Evolutionary conservation across 75 land plant species (phyloP).

Genomic region (Ceratopteris richardii): DNA sequence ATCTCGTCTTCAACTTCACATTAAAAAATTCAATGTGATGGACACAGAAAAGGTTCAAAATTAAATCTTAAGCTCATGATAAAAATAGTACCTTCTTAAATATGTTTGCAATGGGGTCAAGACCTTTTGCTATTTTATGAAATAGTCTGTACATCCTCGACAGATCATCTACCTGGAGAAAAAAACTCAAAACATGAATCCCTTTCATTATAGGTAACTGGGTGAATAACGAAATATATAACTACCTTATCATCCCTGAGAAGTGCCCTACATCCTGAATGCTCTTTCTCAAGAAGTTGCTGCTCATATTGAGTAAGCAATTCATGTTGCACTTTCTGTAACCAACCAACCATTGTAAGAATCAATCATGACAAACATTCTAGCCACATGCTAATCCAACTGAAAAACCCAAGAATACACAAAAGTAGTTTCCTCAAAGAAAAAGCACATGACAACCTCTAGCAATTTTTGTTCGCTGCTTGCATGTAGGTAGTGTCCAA

Average conservation of each 20-base stretch:
- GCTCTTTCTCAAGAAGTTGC: slow-evolving; percentile 81
- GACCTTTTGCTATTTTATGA: slow-evolving; percentile 51
- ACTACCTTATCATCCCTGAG: slow-evolving; percentile 80
- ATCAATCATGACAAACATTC: neutral
- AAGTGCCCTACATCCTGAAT: slow-evolving; percentile 80
- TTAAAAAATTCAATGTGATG: neutral
- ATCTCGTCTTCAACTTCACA: no score
- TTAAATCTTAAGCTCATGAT: neutral
- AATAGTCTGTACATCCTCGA: slow-evolving; percentile 87
- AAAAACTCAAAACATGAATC: neutral
- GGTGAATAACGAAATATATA: neutral
- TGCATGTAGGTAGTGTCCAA: slow-evolving; percentile 77
- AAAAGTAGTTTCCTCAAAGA: no score
- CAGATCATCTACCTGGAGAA: slow-evolving; percentile 63
- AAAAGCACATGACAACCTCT: slow-evolving; percentile 40
- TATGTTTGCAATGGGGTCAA: slow-evolving; percentile 75
- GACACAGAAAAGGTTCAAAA: neutral
- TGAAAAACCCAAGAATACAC: no score
- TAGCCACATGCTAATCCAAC: no score
- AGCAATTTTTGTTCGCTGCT: slow-evolving; percentile 87
- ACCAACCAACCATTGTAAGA: neutral
- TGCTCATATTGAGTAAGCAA: slow-evolving; percentile 56
- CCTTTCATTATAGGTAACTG: neutral
- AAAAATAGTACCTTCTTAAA: slow-evolving; percentile 55
- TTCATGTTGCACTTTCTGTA: slow-evolving; percentile 81